These are phyloP conservation scores for Sordariomycetes sp. DNA, from an alignment of 2,329 filamentous ascomycete species.

Conservation along the genomic window DNA sequence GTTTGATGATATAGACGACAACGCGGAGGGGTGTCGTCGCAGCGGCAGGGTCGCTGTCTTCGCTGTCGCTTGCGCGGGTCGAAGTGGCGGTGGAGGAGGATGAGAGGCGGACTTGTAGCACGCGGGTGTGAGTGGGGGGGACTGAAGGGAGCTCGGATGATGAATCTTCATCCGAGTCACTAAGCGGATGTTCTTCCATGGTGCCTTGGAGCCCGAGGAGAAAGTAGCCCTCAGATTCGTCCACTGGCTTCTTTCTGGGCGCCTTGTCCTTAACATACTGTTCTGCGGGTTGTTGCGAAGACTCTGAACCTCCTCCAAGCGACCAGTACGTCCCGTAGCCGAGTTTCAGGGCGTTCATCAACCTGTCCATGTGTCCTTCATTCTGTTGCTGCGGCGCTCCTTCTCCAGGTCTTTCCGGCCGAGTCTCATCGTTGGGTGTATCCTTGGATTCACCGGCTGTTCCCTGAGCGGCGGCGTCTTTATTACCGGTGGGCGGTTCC, in stretches of 20 bases:
- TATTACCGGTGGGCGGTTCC: background rate
- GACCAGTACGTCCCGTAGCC: slow-evolving; percentile 58
- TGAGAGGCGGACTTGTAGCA: slow-evolving; percentile 49
- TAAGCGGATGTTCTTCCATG: slow-evolving; percentile 30
- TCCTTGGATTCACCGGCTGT: background rate
- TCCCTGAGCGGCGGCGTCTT: background rate
- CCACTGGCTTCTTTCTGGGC: slow-evolving; percentile 5
- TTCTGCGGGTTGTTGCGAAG: background rate
- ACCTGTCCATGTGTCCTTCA: slow-evolving; percentile 33
- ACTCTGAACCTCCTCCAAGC: slow-evolving; percentile 14
- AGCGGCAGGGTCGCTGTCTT: slow-evolving; percentile 9
- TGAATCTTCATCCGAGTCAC: slow-evolving; percentile 16
- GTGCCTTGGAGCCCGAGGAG: slow-evolving; percentile 57
- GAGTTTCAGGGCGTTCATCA: slow-evolving; percentile 52
- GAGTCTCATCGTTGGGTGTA: background rate
- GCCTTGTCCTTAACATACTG: background rate
- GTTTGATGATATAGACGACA: slow-evolving; percentile 59
- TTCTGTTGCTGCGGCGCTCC: background rate
- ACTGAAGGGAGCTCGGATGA: slow-evolving; percentile 24
- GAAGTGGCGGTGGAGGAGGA: background rate
- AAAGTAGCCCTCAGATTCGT: slow-evolving; percentile 31
- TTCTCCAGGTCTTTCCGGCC: background rate
- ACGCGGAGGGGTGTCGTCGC: slow-evolving; percentile 37
- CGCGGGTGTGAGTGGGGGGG: slow-evolving; percentile 48
- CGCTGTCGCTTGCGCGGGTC: slow-evolving; percentile 17